Conservation (phyloP, 1,284 basidiomycete genomes). For the Melampsora medusae region DNA sequence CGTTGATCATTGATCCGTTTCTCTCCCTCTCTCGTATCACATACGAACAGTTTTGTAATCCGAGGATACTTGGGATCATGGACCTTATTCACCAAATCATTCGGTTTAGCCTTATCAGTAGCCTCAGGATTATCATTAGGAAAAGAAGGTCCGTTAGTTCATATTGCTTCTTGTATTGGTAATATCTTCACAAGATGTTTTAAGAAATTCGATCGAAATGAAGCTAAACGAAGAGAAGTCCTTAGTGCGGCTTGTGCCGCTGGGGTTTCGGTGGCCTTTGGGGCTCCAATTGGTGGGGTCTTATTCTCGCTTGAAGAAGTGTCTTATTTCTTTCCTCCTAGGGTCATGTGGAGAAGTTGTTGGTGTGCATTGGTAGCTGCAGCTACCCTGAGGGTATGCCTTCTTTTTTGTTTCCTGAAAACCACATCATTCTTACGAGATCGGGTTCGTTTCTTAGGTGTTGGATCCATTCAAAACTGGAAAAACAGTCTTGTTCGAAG, state of each 20-base stretch:
- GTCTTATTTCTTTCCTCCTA: conserved; percentile 90
- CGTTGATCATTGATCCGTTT: not conserved
- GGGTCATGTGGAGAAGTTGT: conserved; percentile 60
- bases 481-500: conserved; percentile 58
- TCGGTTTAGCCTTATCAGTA: conserved; percentile 84
- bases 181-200: conserved; percentile 89
- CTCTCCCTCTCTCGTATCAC: not conserved
- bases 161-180: conserved; percentile 89
- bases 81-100: conserved; percentile 83
- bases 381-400: conserved; percentile 48
- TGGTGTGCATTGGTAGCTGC: conserved; percentile 53
- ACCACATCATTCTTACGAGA: not conserved
- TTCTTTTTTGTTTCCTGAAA: not conserved
- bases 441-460: conserved; percentile 76
- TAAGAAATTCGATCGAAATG: conserved; percentile 85
- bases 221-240: conserved; percentile 85
- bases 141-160: conserved; percentile 95
- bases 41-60: conserved; percentile 78
- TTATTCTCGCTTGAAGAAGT: conserved; percentile 61
- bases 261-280: conserved; percentile 4
- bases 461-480: conserved; percentile 81
- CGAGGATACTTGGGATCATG: conserved; percentile 91
- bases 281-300: conserved; percentile 61
- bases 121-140: conserved; percentile 85
- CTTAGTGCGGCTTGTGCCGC: conserved; percentile 71